Evolutionary conservation across 176 grass and related monocot genomes (phyloP).

Genomic region (Olyra latifolia): DNA sequence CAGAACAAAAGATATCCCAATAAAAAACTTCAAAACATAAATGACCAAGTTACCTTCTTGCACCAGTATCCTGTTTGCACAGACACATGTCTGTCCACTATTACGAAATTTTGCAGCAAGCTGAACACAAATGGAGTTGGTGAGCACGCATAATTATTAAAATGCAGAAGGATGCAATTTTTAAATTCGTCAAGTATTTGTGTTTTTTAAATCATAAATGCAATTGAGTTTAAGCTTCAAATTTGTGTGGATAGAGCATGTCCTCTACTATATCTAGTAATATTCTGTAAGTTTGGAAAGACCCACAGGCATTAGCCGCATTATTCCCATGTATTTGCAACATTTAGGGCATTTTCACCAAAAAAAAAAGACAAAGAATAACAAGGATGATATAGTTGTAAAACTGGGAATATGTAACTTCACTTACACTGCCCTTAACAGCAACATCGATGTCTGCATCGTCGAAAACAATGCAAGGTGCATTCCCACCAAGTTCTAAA

Average conservation of each 20-base stretch:
- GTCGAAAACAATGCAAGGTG: slow-evolving; percentile 96
- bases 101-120: slow-evolving; percentile 97
- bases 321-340: background rate
- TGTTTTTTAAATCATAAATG: background rate
- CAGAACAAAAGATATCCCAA: slow-evolving; percentile 20
- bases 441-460: slow-evolving; percentile 97
- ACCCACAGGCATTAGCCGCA: background rate
- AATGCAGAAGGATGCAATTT: background rate
- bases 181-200: background rate
- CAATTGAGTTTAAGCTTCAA: background rate
- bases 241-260: background rate
- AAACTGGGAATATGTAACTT: slow-evolving; percentile 10
- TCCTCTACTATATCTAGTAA: background rate
- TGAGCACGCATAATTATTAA: slow-evolving; percentile 20
- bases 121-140: slow-evolving; percentile 44
- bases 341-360: background rate
- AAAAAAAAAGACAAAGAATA: background rate
- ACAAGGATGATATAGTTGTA: background rate
- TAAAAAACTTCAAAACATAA: slow-evolving; percentile 25
- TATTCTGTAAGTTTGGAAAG: background rate
- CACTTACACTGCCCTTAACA: slow-evolving; percentile 86
- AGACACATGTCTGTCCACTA: slow-evolving; percentile 95
- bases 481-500: slow-evolving; percentile 98
- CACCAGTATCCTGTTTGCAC: slow-evolving; percentile 96
- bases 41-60: slow-evolving; percentile 74